phyloP scores from a whole-genome alignment of 1,284 basidiomycete genomes.

The Ceratobasidium sp. region DNA sequence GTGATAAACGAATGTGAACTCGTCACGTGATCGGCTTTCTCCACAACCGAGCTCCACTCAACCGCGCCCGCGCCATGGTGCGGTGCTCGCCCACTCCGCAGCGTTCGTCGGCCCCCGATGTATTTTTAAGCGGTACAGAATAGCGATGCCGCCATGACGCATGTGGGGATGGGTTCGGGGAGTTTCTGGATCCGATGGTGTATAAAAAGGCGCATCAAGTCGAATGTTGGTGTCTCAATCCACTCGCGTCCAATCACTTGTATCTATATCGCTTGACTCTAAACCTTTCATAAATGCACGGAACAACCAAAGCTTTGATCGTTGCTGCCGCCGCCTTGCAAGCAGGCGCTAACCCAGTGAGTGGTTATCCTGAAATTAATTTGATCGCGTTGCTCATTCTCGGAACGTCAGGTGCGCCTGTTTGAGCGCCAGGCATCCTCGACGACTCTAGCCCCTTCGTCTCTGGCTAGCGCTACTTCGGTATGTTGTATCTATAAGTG shows the following conservation, averaged over 20 bases:
- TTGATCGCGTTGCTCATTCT: no score
- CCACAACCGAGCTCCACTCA: background rate
- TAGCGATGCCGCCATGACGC: slow-evolving; percentile 14
- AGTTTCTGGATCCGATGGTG: background rate
- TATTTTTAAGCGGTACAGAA: background rate
- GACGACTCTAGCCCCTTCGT: no score
- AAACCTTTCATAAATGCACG: slow-evolving; percentile 11
- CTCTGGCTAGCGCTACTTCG: background rate
- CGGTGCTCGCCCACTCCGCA: background rate
- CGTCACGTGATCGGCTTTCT: slow-evolving; percentile 20
- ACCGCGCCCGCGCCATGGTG: background rate
- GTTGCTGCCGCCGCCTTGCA: slow-evolving; percentile 9
- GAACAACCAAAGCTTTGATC: slow-evolving; percentile 12
- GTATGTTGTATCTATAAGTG: no score
- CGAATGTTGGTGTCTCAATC: no score
- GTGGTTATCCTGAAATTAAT: background rate
- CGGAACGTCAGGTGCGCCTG: background rate
- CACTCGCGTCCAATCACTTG: no score
- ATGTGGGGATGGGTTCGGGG: background rate
- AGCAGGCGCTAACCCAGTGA: slow-evolving; percentile 27
- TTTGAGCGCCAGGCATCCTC: slow-evolving; percentile 2
- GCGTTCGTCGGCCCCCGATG: background rate
- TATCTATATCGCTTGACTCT: background rate
- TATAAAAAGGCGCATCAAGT: no score
- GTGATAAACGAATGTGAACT: background rate